Conservation (phyloP, 2,329 filamentous ascomycete genomes). For the Sclerotinia subarctica region DNA sequence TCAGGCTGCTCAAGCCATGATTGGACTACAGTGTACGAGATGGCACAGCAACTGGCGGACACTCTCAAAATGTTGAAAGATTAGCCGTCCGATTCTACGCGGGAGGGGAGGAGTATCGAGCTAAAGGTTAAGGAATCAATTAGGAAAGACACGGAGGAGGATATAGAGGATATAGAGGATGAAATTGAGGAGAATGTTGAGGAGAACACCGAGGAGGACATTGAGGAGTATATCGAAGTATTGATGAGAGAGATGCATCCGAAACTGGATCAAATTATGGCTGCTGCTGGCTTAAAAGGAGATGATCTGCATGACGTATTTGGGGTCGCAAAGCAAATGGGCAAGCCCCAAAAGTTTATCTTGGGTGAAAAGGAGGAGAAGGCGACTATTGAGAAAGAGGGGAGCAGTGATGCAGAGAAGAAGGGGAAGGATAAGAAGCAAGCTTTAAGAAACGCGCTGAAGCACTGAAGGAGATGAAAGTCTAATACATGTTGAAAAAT, state of each 20-base stretch:
- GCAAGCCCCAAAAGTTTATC: background rate
- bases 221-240: background rate
- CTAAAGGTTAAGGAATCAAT: too few species aligned
- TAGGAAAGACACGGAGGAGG: background rate
- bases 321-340: background rate
- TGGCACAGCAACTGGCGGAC: background rate
- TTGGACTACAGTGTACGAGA: background rate
- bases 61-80: background rate
- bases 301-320: background rate
- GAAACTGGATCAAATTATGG: background rate
- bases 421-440: background rate
- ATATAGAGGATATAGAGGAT: background rate
- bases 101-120: background rate
- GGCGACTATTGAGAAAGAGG: background rate
- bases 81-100: background rate
- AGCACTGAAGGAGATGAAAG: background rate
- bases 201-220: background rate
- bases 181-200: background rate
- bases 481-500: background rate
- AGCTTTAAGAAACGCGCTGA: background rate
- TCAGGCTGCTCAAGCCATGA: background rate
- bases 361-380: too few species aligned
- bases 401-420: background rate
- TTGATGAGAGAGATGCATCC: conserved; percentile 4
- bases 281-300: background rate